Conservation (phyloP, 2,329 filamentous ascomycete genomes). For the Pseudocercospora fuligena region DNA sequence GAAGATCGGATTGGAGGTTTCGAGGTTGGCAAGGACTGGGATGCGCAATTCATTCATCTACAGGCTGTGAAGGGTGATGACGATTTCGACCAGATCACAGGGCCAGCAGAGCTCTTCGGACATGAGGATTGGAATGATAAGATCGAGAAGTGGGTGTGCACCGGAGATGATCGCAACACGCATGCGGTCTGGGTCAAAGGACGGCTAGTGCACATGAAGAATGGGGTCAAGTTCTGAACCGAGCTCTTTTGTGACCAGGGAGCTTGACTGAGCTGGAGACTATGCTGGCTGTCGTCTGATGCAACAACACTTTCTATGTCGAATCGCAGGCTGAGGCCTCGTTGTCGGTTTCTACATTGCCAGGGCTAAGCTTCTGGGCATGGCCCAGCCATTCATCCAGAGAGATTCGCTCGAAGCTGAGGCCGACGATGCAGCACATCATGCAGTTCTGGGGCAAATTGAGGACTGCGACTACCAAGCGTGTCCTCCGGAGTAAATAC, state of each 20-base stretch:
- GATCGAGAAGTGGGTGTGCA: slow-evolving; percentile 93
- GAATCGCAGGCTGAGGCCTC: not conserved
- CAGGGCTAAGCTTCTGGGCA: not conserved
- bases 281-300: not conserved
- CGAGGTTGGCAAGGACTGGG: slow-evolving; percentile 84
- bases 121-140: slow-evolving; percentile 87
- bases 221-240: slow-evolving; percentile 24
- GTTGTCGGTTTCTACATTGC: not conserved
- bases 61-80: slow-evolving; percentile 45
- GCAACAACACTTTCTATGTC: not conserved
- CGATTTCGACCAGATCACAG: slow-evolving; percentile 47
- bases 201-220: slow-evolving; percentile 70
- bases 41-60: slow-evolving; percentile 81
- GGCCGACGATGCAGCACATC: not conserved
- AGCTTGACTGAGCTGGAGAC: not conserved
- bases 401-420: not conserved
- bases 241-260: not conserved
- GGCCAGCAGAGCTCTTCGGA: slow-evolving; percentile 85
- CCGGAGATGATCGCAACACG: slow-evolving; percentile 91
- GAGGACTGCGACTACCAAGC: not conserved
- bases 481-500: not conserved
- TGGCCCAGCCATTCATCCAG: not conserved
- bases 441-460: not conserved
- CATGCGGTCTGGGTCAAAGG: slow-evolving; percentile 88
- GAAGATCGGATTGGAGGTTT: slow-evolving; percentile 76